phyloP scores from a whole-genome alignment of 176 grass and related monocot species.

The Chrysopogon serrulatus region DNA sequence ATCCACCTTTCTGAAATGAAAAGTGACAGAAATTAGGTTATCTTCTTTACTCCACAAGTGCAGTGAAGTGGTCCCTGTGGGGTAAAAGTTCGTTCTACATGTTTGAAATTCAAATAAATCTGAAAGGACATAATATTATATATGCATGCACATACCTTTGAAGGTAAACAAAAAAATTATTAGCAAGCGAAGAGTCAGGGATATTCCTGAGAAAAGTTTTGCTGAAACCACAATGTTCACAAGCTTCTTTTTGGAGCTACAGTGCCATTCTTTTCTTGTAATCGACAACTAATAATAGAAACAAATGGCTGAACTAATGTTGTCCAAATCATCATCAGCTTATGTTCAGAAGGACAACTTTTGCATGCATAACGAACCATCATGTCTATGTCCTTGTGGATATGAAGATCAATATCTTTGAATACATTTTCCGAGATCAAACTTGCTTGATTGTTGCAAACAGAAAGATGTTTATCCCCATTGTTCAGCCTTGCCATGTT shows the following conservation, averaged over 20 bases:
- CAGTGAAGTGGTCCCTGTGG: background rate
- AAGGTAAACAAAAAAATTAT: background rate
- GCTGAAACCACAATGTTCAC: conserved; percentile 29
- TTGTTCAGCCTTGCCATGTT: background rate
- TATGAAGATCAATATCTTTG: conserved; percentile 10
- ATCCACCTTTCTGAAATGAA: conserved; percentile 24
- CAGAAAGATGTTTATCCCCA: background rate
- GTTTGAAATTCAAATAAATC: conserved; percentile 2
- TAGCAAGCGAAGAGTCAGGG: background rate
- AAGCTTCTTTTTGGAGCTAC: background rate
- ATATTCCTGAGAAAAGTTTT: background rate
- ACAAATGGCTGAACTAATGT: conserved; percentile 18
- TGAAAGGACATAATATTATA: background rate
- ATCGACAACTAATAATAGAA: background rate
- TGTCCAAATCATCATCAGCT: conserved; percentile 26
- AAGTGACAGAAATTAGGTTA: conserved; percentile 1
- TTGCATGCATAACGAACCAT: conserved; percentile 14
- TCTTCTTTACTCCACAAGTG: background rate
- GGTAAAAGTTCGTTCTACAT: background rate
- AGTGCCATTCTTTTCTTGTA: background rate
- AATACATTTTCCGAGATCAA: background rate
- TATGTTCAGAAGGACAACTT: conserved; percentile 21
- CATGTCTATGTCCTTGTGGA: conserved; percentile 30
- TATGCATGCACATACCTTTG: conserved; percentile 24
- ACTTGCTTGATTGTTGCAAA: background rate